A percentile compares a stretch with the other conserved stretches of the same genome.
phyloP scores from a whole-genome alignment of 2,329 filamentous ascomycete species.

The Byssochlamys sp. region DNA sequence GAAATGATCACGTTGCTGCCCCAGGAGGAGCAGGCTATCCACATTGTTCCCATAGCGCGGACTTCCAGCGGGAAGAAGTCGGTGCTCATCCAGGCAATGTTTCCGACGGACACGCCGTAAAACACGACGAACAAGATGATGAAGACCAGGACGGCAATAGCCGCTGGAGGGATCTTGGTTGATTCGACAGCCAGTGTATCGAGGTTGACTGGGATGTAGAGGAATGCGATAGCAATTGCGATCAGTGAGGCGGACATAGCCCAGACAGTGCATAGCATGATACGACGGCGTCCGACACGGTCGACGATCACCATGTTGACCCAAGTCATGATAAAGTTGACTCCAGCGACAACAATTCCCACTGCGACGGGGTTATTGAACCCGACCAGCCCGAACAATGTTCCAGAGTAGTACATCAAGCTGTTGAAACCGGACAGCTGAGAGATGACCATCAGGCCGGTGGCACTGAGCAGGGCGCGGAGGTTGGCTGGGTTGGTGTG shows the following conservation, averaged over 20 bases:
- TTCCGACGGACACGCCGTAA: slow-evolving; percentile 40
- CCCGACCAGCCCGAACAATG: slow-evolving; percentile 39
- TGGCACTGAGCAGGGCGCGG: slow-evolving; percentile 38
- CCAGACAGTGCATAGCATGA: slow-evolving; percentile 37
- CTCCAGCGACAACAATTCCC: slow-evolving; percentile 22
- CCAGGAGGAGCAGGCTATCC: slow-evolving; percentile 41
- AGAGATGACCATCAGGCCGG: slow-evolving; percentile 44
- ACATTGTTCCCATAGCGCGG: slow-evolving; percentile 42
- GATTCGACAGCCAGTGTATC: neutral
- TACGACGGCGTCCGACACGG: slow-evolving; percentile 35
- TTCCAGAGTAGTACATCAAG: slow-evolving; percentile 39
- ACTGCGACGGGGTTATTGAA: slow-evolving; percentile 44
- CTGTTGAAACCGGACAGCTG: slow-evolving; percentile 42
- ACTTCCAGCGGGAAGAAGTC: slow-evolving; percentile 44
- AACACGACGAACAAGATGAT: slow-evolving; percentile 39
- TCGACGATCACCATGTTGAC: slow-evolving; percentile 42
- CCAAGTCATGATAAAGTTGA: slow-evolving; percentile 40
- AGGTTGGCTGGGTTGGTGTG: slow-evolving; percentile 24
- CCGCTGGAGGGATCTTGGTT: slow-evolving; percentile 23
- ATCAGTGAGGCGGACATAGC: slow-evolving; percentile 38
- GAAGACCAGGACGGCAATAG: slow-evolving; percentile 34
- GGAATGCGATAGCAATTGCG: slow-evolving; percentile 7
- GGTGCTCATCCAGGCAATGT: slow-evolving; percentile 41
- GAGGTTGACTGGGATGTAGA: neutral
- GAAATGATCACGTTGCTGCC: slow-evolving; percentile 42